Base-by-base conservation (phyloP, 257 asterid genomes). In the Cordia subcordata region DNA sequence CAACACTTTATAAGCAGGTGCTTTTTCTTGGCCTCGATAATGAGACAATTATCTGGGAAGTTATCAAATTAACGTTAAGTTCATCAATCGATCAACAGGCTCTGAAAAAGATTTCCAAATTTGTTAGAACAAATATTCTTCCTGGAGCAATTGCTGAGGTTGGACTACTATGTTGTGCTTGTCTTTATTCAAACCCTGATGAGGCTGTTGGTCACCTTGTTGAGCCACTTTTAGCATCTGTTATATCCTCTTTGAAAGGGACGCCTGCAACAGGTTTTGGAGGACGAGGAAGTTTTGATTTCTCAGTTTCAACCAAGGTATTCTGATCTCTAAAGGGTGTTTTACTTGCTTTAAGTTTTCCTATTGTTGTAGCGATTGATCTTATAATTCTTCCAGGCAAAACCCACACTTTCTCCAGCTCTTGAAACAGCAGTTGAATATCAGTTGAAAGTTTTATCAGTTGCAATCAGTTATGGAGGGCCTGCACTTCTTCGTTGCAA, bases 71-170 rank as follows among this genome's bases (percentile, higher is more conserved):
- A 23, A 74, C 57, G 72, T 71, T 56, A 57, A 44, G 57, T 40
- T 42, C 35, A 27, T 27, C 4, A 6, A 27, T 69, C 21, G 32
- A 67, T 75, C 44, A 44, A 62, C 77, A 93, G 99, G 99, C 97
- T 67, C 87, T 93, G 61, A 84, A 77, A 66, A 93, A 86, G 71
- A 82, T 89, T 71, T 81, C 95, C 72, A 93, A 83, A 80, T 93
- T 93, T 73, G 97, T 86, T 75, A 80, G 77, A 8, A 68, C 91
- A 68, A 93, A 85, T 83, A 86, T 93, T 77, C 96, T 93, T 78
- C 97, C 96, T 61, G 99, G 99, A 74, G 99, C 99, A 33, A 85
- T 89, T 78, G 95, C 95, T 27, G 99, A 93, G 78, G 95, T 93
- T 60, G 99, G 97, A 69, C 74, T 89, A 75, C 96, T 89, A 64